Evolutionary conservation across 805 yeast species (phyloP).

Genomic region (Saturnispora quitensis): DNA sequence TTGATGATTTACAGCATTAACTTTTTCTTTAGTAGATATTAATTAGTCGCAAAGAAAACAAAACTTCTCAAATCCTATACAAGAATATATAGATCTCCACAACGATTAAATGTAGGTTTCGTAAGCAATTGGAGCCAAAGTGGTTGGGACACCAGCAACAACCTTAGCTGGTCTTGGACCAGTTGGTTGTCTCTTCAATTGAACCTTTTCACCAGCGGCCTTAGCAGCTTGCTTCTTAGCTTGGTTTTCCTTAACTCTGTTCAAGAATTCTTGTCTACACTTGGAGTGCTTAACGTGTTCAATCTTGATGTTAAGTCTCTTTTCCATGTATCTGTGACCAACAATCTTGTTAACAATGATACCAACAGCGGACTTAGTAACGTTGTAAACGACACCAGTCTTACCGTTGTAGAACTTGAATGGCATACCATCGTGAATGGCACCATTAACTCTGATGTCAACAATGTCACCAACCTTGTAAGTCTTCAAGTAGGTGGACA

Average conservation of each 20-base stretch:
- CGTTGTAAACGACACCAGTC: slow-evolving; percentile 98
- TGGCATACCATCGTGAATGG: slow-evolving; percentile 99
- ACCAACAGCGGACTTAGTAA: slow-evolving; percentile 98
- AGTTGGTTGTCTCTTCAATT: slow-evolving; percentile 97
- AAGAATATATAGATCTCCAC: slow-evolving; percentile 1
- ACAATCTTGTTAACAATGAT: slow-evolving; percentile 97
- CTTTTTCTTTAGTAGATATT: background rate
- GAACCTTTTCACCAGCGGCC: slow-evolving; percentile 82
- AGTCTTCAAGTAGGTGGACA: slow-evolving; percentile 94
- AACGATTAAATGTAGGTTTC: slow-evolving; percentile 86
- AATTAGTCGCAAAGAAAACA: slow-evolving; percentile 5
- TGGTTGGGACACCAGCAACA: slow-evolving; percentile 85
- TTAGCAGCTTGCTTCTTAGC: slow-evolving; percentile 90
- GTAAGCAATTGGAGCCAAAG: slow-evolving; percentile 98
- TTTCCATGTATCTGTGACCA: slow-evolving; percentile 98
- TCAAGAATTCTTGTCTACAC: slow-evolving; percentile 98
- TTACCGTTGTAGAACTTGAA: slow-evolving; percentile 99
- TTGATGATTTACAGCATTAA: background rate
- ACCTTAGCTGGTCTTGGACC: slow-evolving; percentile 92
- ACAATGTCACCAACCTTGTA: slow-evolving; percentile 99
- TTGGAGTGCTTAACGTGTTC: slow-evolving; percentile 99
- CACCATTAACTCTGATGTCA: slow-evolving; percentile 98
- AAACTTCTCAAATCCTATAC: slow-evolving; percentile 5
- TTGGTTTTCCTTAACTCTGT: slow-evolving; percentile 97
- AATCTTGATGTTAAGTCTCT: slow-evolving; percentile 96